Base-by-base conservation (phyloP, 345 rosid genomes). In the Iberis pinnata region DNA sequence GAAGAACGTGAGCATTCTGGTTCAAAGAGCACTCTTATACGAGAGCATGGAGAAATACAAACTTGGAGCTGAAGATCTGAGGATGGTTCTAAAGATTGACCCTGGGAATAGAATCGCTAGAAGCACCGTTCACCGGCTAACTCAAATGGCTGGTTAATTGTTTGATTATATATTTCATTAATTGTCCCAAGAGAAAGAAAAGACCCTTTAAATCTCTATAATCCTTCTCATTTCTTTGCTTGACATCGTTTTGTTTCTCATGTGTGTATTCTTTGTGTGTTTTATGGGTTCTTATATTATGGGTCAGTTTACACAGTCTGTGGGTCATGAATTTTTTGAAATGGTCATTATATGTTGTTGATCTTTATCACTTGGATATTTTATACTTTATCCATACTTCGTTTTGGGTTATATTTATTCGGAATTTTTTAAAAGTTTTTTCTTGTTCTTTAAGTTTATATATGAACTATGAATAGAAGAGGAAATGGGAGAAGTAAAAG, bases 31-130 rank as follows among this genome's bases (percentile, higher is more conserved):
- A 13, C 84, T 92, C 7, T 72, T 92, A 62, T 92, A 92, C 37
- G 98, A 92, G 74, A 88, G 96, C 62, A 92, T 92, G 98, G 96
- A 92, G 71, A 92, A 92, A 72, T 92, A 92, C 71, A 88, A 71
- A 59, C 93, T 85, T 12, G 98, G 98, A 10, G 98, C 98, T 7
- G 98, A 88, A 51, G 98, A 92, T 66, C 77, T 92, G 69, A 83
- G 93, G 75, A 76, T 75, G 48, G 96, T 92, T 71, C 78, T 92
- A 56, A 92, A 77, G 83, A 78, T 88, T 12, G 98, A 92, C 66
- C 96, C 98, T 0, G 58, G 59, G 16, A 92, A 92, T 69, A 74
- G 98, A 74, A 66, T 88, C 42, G 98, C 98, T 5, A 88, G 89
- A 76, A 92, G 98, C 73, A 92, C 98, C 5, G 58, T 92, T 71